Base-by-base conservation (phyloP, 176 grass and related monocot species). In the Carex myosuroides region DNA sequence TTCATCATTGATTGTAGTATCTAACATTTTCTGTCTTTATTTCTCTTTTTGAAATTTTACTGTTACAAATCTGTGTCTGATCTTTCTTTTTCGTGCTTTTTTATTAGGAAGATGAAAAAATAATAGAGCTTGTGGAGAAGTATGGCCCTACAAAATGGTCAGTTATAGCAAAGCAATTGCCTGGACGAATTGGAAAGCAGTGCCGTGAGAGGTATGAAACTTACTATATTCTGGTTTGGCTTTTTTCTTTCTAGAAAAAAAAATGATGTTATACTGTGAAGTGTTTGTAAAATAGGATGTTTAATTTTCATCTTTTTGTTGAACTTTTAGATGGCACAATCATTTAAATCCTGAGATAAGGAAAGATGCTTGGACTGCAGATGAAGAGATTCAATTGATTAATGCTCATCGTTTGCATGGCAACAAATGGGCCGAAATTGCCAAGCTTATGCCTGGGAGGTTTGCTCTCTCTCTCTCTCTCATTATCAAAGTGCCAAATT, bases 381-480 rank as follows among this genome's bases (percentile, higher is more conserved):
- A 99, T 32, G 96, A 99, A 84, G 96, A 99, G 72, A 32, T 84
- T 39, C 74, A 86, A 42, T 89, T 99, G 56, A 88, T 99, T 86
- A 90, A 90, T 73, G 96, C 93, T 81, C 96, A 99, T 87, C 78
- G 11, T 48, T 68, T 88, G 4, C 89, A 91, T 86, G 96, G 96
- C n/a, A 99, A 99, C 84, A 99, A 94, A 95, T 99, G 96, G 96
- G 96, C 96, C 68, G 96, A 99, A 89, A 99, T 99, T 85, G 96
- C 96, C 86, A 99, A 95, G 84, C 89, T 90, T 83, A 89, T 99
- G 68, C 91, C 96, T 85, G 96, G 96, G 91, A 93, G 96, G 96
- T 99, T 70, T 55, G 46, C 57, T 64, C 17, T 74, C 42, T 42
- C 33, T 35, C 74, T 75, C 39, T 42, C 64, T 30, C 70, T 67